phyloP scores from a whole-genome alignment of 768 basidiomycete genomes.

The Calocybe indica region DNA sequence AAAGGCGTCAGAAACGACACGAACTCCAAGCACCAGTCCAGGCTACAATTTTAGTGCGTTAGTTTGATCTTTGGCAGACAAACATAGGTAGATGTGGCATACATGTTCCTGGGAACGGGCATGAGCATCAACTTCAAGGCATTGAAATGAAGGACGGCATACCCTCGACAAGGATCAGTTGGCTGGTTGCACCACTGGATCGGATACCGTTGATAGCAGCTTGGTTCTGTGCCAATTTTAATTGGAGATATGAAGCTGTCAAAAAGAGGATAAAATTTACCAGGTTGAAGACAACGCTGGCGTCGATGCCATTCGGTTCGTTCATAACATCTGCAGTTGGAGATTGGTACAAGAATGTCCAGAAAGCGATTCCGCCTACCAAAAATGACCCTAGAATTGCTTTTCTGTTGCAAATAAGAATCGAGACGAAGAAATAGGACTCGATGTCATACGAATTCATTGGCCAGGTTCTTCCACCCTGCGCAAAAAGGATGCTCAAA shows the following conservation, averaged over 20 bases:
- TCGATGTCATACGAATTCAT: conserved; percentile 39
- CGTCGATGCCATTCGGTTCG: conserved; percentile 58
- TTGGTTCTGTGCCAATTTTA: conserved; percentile 37
- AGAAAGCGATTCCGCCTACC: conserved; percentile 19
- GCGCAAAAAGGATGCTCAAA: not conserved
- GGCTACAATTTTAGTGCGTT: conserved; percentile 18
- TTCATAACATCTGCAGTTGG: conserved; percentile 45
- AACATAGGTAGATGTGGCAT: conserved; percentile 6
- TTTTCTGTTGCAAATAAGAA: conserved; percentile 22
- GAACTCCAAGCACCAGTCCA: conserved; percentile 58
- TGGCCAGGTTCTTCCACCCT: conserved; percentile 57
- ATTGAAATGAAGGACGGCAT: not conserved
- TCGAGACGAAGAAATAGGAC: not conserved
- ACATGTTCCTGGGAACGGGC: conserved; percentile 22
- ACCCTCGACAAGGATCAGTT: conserved; percentile 44
- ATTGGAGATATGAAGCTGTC: not conserved
- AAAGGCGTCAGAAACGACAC: conserved; percentile 4
- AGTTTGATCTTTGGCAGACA: too few species aligned
- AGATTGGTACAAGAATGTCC: not conserved
- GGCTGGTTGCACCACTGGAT: conserved; percentile 53
- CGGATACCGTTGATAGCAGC: conserved; percentile 63
- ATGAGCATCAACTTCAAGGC: not conserved
- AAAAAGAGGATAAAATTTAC: conserved; percentile 21
- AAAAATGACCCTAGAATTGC: conserved; percentile 51
- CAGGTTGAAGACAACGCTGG: conserved; percentile 41